Percentiles rank a stretch among this genome's conserved stretches.
phyloP scores from a whole-genome alignment of 768 basidiomycete genomes.

The Phlebiopsis gigantea region DNA sequence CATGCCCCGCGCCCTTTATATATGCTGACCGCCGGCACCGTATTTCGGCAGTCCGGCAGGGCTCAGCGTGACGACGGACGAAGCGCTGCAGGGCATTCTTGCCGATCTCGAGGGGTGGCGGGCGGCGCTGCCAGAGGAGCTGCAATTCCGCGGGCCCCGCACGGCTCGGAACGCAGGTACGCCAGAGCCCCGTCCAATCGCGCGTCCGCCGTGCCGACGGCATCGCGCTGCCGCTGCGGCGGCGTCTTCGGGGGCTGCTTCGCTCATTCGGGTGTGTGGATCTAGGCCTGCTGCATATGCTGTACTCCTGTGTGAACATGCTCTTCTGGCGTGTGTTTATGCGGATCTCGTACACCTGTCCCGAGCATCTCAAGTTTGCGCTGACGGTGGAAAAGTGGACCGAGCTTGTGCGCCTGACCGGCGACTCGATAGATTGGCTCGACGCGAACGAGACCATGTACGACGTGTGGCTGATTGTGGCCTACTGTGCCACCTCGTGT shows the following conservation, averaged over 20 bases:
- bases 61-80: slow-evolving; percentile 78
- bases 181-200: slow-evolving; percentile 19
- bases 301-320: slow-evolving; percentile 89
- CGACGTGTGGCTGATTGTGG: slow-evolving; percentile 82
- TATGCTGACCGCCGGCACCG: slow-evolving; percentile 8
- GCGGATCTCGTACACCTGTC: slow-evolving; percentile 92
- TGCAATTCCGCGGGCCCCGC: slow-evolving; percentile 71
- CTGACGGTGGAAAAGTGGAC: slow-evolving; percentile 80
- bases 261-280: background rate
- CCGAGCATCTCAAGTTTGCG: slow-evolving; percentile 83
- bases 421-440: slow-evolving; percentile 87
- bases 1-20: slow-evolving; percentile 1
- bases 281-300: slow-evolving; percentile 79
- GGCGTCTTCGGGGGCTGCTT: background rate
- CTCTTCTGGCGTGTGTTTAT: slow-evolving; percentile 99
- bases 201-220: slow-evolving; percentile 1
- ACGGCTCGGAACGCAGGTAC: slow-evolving; percentile 63
- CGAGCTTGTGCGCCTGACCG: slow-evolving; percentile 63
- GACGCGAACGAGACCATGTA: slow-evolving; percentile 74
- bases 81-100: slow-evolving; percentile 60
- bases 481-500: slow-evolving; percentile 84
- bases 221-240: background rate
- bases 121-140: slow-evolving; percentile 64
- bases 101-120: slow-evolving; percentile 75
- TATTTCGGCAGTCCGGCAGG: slow-evolving; percentile 67